Percentiles rank a stretch among this genome's conserved stretches.
These are phyloP conservation scores for Colletotrichum costaricense DNA, from an alignment of 2,329 filamentous ascomycete species.

Conservation along the genomic window DNA sequence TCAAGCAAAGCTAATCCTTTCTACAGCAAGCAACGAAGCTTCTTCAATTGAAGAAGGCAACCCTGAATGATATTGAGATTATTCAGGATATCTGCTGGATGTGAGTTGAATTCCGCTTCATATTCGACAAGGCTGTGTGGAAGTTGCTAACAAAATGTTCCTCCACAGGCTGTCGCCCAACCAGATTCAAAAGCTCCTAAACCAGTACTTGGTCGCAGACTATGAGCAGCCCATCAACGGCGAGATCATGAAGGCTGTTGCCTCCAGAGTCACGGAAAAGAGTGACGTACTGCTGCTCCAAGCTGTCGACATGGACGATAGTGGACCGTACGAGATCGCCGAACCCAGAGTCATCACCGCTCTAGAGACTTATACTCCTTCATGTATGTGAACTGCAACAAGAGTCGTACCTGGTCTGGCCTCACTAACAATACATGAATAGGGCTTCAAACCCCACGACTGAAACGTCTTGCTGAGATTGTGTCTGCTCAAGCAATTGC, in stretches of 20 bases:
- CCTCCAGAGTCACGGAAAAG: conserved; percentile 97
- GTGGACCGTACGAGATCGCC: conserved; percentile 97
- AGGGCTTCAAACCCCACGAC: conserved; percentile 95
- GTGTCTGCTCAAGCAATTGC: conserved; percentile 96
- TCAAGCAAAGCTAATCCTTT: conserved; percentile 36
- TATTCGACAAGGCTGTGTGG: neutral
- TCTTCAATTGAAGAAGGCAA: conserved; percentile 98
- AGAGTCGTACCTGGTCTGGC: conserved; percentile 19
- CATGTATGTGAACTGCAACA: conserved; percentile 74
- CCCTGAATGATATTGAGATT: conserved; percentile 98
- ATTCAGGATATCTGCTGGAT: conserved; percentile 99
- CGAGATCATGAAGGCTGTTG: conserved; percentile 99
- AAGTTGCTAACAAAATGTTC: neutral
- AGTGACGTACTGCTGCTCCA: conserved; percentile 93
- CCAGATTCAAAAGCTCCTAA: conserved; percentile 98
- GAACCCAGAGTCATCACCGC: conserved; percentile 96
- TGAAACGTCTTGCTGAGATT: conserved; percentile 98
- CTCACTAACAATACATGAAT: conserved; percentile 43
- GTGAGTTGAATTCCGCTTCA: conserved; percentile 67
- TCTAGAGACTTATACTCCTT: conserved; percentile 97
- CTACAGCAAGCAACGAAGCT: conserved; percentile 94
- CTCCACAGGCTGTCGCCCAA: conserved; percentile 86
- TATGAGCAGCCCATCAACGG: conserved; percentile 99
- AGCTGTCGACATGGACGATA: conserved; percentile 99
- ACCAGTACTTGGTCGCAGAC: conserved; percentile 98